These are phyloP conservation scores for Aspergillus fumigatus DNA, from an alignment of 2,329 filamentous ascomycete genomes.

Conservation along the genomic window DNA sequence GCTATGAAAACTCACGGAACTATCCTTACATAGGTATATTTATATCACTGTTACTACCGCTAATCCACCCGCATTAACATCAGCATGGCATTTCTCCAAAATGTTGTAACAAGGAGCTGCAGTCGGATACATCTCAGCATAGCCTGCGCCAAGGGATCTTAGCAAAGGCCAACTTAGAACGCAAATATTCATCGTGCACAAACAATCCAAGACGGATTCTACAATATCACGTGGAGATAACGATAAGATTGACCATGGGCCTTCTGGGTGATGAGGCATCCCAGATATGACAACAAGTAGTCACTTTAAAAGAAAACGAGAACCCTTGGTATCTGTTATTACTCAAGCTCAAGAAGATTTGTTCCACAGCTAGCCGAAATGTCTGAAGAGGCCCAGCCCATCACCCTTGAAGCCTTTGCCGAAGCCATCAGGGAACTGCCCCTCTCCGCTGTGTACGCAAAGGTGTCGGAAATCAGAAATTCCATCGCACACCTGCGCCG, in stretches of 20 bases:
- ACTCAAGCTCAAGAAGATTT: background rate
- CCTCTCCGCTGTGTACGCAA: conserved; percentile 55
- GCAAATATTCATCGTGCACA: background rate
- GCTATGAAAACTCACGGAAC: too few relatives aligned
- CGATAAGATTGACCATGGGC: background rate
- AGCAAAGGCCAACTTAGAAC: background rate
- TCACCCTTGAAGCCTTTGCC: conserved; percentile 48
- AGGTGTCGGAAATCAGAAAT: conserved; percentile 58
- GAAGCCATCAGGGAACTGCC: conserved; percentile 55
- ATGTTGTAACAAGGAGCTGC: too few relatives aligned
- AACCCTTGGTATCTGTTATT: background rate
- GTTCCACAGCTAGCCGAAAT: conserved; percentile 29
- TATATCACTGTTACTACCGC: too few relatives aligned
- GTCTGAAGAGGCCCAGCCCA: conserved; percentile 48
- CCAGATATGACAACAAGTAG: background rate
- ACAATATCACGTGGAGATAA: conserved; percentile 17
- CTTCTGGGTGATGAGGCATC: background rate
- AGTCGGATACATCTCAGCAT: too few relatives aligned
- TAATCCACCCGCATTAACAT: too few relatives aligned
- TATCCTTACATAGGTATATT: too few relatives aligned
- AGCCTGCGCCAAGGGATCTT: background rate
- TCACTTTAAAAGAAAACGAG: background rate
- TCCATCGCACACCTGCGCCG: conserved; percentile 54
- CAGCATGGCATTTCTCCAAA: too few relatives aligned
- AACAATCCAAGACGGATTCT: background rate